Percentiles rank a stretch among this genome's conserved stretches.
Conservation (phyloP, 2,329 filamentous ascomycete species). For the Nemania sp. region DNA sequence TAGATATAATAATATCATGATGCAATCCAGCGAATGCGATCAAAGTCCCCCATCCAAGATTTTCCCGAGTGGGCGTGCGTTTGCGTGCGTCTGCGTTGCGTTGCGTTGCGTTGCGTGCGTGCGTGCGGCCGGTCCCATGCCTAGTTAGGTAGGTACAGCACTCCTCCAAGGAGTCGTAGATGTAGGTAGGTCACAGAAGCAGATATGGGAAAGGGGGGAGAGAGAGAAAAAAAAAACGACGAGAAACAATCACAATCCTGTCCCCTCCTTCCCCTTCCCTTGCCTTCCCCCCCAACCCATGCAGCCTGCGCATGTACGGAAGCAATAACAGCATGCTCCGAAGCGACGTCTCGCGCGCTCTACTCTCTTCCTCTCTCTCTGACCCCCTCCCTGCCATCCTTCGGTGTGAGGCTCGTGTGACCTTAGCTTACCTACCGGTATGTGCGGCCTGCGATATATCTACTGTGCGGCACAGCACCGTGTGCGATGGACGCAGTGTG, state of each 20-base stretch:
- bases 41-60: neutral
- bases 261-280: too few relatives aligned
- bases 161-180: too few relatives aligned
- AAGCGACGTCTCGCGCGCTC: too few relatives aligned
- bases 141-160: neutral
- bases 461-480: neutral
- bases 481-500: too few relatives aligned
- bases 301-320: neutral
- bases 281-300: neutral
- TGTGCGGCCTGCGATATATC: conserved; percentile 1
- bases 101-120: too few relatives aligned
- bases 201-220: too few relatives aligned
- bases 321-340: too few relatives aligned
- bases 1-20: conserved; percentile 8
- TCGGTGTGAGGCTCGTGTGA: conserved; percentile 28
- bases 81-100: neutral
- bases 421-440: conserved; percentile 9
- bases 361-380: too few relatives aligned
- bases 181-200: neutral
- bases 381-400: neutral
- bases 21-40: neutral
- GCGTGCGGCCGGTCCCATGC: neutral
- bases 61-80: neutral
- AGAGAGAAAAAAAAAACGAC: neutral
- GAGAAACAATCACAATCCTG: too few relatives aligned